phyloP scores from a whole-genome alignment of 768 basidiomycete genomes.

The Collybia sp. region DNA sequence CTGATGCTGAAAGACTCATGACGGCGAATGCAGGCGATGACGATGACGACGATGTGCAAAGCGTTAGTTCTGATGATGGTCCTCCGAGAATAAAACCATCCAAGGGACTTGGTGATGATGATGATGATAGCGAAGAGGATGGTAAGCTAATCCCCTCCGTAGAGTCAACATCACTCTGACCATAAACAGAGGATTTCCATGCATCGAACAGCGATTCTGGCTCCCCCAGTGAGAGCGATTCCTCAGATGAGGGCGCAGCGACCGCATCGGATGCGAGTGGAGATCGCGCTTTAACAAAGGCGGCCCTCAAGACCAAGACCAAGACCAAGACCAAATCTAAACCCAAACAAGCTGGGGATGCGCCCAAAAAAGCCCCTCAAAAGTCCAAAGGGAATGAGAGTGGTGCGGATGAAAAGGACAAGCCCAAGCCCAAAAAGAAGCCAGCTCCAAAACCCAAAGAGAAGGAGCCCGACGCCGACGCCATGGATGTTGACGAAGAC shows the following conservation, averaged over 20 bases:
- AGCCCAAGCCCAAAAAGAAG: conserved; percentile 38
- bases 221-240: conserved; percentile 78
- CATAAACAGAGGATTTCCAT: conserved; percentile 76
- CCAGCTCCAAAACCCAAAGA: conserved; percentile 43
- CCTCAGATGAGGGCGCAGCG: conserved; percentile 62
- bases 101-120: conserved; percentile 58
- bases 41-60: conserved; percentile 81
- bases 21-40: conserved; percentile 60
- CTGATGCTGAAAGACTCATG: conserved; percentile 77
- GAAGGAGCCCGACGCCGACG: conserved; percentile 35
- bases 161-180: no score
- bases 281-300: conserved; percentile 57
- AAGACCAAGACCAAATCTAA: conserved; percentile 40
- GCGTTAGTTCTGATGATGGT: conserved; percentile 70
- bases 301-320: conserved; percentile 24
- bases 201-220: conserved; percentile 82
- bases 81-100: conserved; percentile 43
- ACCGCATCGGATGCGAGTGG: conserved; percentile 86
- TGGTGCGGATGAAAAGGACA: conserved; percentile 36
- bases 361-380: conserved; percentile 28
- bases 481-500: conserved; percentile 39
- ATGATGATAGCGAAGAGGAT: conserved; percentile 67
- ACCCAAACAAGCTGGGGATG: conserved; percentile 27
- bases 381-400: conserved; percentile 39
- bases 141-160: conserved; percentile 30